Conservation (phyloP, 2,329 filamentous ascomycete species). For the Fusarium floridanum region DNA sequence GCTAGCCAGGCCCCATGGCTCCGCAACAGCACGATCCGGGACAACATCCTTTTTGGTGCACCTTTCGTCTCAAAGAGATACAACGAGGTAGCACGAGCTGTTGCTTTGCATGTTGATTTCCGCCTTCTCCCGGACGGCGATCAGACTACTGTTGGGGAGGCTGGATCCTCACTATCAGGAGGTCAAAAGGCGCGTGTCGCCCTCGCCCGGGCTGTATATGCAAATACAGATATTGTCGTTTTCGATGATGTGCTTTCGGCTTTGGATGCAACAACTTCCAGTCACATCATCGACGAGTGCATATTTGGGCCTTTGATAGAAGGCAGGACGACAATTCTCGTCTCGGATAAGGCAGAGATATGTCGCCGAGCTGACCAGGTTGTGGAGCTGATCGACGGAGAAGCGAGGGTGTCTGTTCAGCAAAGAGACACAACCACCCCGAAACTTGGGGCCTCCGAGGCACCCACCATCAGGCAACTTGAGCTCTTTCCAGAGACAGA, state of each 20-base stretch:
- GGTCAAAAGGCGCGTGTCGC: slow-evolving; percentile 14
- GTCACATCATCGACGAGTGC: not conserved
- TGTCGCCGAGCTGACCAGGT: not conserved
- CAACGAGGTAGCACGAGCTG: slow-evolving; percentile 37
- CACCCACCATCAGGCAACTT: not conserved
- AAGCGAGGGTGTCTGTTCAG: not conserved
- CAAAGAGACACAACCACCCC: not conserved
- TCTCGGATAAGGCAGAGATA: not conserved
- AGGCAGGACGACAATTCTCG: not conserved
- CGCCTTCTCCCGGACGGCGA: slow-evolving; percentile 4
- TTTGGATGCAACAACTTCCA: slow-evolving; percentile 11
- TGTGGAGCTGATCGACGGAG: not conserved
- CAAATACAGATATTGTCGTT: slow-evolving; percentile 3
- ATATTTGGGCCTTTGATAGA: not conserved
- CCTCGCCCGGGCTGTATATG: slow-evolving; percentile 14
- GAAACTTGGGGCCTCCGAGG: not conserved
- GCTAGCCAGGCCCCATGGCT: slow-evolving; percentile 60
- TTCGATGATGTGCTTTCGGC: slow-evolving; percentile 17
- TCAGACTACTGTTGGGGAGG: slow-evolving; percentile 8
- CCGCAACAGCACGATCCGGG: slow-evolving; percentile 53
- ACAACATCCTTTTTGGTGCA: slow-evolving; percentile 54
- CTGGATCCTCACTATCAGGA: slow-evolving; percentile 11
- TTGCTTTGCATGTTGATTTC: slow-evolving; percentile 12
- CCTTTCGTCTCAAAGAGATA: slow-evolving; percentile 48
- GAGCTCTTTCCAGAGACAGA: not conserved